Base-by-base conservation (phyloP, 1,284 basidiomycete species). In the Pseudozyma sp. region DNA sequence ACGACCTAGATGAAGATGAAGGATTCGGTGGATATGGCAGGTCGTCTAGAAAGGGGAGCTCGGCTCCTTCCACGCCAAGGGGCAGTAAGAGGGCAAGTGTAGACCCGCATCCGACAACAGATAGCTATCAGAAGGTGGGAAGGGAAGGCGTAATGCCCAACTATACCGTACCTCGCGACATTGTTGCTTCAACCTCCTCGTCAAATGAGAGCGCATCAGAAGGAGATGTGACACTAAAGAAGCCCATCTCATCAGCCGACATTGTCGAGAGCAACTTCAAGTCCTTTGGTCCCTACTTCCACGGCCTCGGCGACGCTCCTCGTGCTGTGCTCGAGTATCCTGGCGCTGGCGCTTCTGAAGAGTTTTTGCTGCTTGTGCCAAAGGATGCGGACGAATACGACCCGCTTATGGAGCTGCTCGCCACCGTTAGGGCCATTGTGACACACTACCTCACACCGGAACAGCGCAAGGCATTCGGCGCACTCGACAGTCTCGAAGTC, bases 351-450 rank as follows among this genome's bases (percentile, higher is more conserved):
- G 77, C 77, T 0, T 58, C 52, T 4, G 82, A 84, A 59, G 69
- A 76, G 48, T 78, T 67, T 34, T 44, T 75, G 18, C 72, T 84
- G 14, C 56, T 83, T 4, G 80, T 80, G 0, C 80, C 83, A n/a
- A 71, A 74, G 19, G 78, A 80, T 42, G 31, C 58, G 2, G 82
- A 84, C 57, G 83, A 84, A 53, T 84, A 84, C 53, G 83, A 84
- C 40, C 83, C 83, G 8, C 51, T 84, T 19, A 73, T 81, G 38
- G 83, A 84, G 53, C 70, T 84, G 0, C 71, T 84, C 2, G 69
- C 77, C 1, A 68, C 77, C 7, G 79, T 84, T 4, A 51, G 72
- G 5, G 70, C 69, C 21, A 82, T 83, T 44, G 82, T 73, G 5
- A 68, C 75, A 2, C 62, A 77, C 60, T 83, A 79, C 44, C 59